These are phyloP conservation scores for Saturnispora bothae DNA, from an alignment of 805 yeast genomes.

Conservation along the genomic window DNA sequence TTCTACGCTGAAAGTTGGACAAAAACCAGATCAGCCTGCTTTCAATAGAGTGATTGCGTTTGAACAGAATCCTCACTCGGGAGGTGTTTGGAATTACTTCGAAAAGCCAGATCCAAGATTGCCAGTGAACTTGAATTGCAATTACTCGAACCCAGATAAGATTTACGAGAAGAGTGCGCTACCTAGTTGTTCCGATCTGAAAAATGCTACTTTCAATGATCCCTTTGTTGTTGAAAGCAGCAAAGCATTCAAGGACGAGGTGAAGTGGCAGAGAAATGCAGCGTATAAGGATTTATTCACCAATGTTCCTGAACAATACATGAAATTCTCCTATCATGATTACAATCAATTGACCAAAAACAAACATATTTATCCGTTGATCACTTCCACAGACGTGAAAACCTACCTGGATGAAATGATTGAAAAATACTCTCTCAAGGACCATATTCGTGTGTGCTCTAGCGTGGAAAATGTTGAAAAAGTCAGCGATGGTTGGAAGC, in stretches of 20 bases:
- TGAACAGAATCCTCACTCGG: conserved; percentile 30
- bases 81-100: conserved; percentile 31
- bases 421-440: conserved; percentile 19
- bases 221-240: conserved; percentile 21
- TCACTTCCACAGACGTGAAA: conserved; percentile 16
- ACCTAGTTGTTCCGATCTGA: conserved; percentile 11
- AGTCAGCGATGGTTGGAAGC: conserved; percentile 10
- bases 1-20: conserved; percentile 11
- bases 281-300: conserved; percentile 32
- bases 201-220: conserved; percentile 24
- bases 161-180: conserved; percentile 12
- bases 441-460: conserved; percentile 30
- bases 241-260: conserved; percentile 8
- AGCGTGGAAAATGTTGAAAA: conserved; percentile 31
- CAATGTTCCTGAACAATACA: conserved; percentile 31
- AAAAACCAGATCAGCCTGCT: conserved; percentile 15
- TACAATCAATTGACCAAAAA: conserved; percentile 7
- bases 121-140: conserved; percentile 9
- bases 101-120: conserved; percentile 16
- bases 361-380: conserved; percentile 9
- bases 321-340: conserved; percentile 29
- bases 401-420: conserved; percentile 10
- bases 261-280: conserved; percentile 32
- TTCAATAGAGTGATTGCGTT: conserved; percentile 29
- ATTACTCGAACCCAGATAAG: conserved; percentile 12